Percentiles rank a stretch among this genome's conserved stretches.
Conservation (phyloP, 306 rosid genomes). For the Acacia confusa region DNA sequence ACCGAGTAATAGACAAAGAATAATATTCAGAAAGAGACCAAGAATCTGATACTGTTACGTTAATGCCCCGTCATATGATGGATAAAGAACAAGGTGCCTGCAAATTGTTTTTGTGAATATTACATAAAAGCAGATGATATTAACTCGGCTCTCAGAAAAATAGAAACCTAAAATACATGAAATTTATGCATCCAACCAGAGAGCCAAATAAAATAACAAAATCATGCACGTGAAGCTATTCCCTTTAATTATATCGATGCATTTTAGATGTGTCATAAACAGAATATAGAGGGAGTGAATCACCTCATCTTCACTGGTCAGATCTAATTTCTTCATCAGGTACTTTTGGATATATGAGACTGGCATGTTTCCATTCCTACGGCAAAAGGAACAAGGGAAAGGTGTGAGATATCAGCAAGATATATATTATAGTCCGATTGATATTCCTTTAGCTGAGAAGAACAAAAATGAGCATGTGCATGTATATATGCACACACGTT, state of each 20-base stretch:
- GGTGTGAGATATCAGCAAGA: conserved; percentile 1
- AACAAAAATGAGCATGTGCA: neutral
- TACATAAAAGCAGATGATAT: neutral
- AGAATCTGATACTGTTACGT: neutral
- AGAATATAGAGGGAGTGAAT: conserved; percentile 2
- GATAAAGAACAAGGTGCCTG: neutral
- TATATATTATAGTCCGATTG: conserved; percentile 4
- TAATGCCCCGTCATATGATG: neutral
- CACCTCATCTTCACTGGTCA: conserved; percentile 80
- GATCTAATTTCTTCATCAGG: conserved; percentile 73
- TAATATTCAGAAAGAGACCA: neutral
- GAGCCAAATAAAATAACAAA: conserved; percentile 7
- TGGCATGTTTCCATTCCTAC: conserved; percentile 83
- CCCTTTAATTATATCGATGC: conserved; percentile 9
- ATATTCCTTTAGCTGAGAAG: neutral
- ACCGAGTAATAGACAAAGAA: neutral
- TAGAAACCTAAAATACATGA: neutral
- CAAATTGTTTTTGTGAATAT: neutral
- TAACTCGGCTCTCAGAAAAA: neutral
- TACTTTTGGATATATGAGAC: conserved; percentile 80
- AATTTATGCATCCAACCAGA: conserved; percentile 5
- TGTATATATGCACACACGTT: neutral
- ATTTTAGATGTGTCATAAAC: neutral
- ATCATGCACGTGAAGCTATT: neutral
- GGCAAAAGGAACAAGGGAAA: conserved; percentile 25